Percentiles rank a stretch among this genome's conserved stretches.
These are phyloP conservation scores for Aspergillus ustus DNA, from an alignment of 2,329 filamentous ascomycete species.

Conservation along the genomic window DNA sequence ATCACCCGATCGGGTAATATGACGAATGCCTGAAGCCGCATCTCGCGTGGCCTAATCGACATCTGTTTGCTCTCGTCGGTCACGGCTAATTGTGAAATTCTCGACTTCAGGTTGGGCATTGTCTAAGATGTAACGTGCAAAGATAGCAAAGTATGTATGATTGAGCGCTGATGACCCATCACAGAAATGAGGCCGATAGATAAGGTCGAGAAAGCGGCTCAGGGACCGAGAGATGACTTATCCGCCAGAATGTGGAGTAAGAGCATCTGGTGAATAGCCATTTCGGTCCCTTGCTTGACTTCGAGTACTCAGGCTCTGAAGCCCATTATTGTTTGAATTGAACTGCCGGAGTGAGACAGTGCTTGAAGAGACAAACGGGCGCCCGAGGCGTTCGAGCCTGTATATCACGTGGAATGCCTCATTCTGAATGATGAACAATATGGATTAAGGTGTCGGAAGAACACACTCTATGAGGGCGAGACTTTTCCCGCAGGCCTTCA, in stretches of 20 bases:
- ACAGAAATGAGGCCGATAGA: background rate
- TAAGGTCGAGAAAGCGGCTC: background rate
- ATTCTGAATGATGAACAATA: background rate
- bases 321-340: background rate
- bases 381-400: background rate
- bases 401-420: background rate
- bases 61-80: background rate
- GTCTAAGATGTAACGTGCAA: background rate
- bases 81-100: background rate
- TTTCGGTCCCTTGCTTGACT: background rate
- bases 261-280: background rate
- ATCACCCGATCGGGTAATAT: slow-evolving; percentile 26
- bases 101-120: background rate
- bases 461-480: background rate
- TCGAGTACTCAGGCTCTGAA: background rate
- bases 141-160: background rate
- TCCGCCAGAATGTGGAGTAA: slow-evolving; percentile 9
- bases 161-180: background rate
- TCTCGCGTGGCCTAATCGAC: background rate
- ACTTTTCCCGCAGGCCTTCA: background rate
- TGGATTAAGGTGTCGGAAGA: background rate
- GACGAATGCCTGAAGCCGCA: background rate
- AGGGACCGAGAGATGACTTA: slow-evolving; percentile 8
- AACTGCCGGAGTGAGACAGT: background rate
- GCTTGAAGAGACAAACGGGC: background rate